phyloP scores from a whole-genome alignment of 192 early-diverging fungal species.

The Coemansia biformis region DNA sequence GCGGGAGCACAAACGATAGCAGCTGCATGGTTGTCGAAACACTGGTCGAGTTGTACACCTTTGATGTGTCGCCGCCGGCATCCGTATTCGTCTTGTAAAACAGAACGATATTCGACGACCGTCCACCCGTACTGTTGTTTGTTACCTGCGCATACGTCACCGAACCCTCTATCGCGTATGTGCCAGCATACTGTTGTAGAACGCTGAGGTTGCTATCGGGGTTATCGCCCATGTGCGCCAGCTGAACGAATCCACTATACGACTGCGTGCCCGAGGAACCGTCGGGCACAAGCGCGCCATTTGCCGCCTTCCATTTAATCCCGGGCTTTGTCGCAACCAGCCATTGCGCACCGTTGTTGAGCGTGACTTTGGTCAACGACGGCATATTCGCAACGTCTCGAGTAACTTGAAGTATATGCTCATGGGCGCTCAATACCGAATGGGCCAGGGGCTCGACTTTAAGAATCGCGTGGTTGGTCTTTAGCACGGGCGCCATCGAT shows the following conservation, averaged over 20 bases:
- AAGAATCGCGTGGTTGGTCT: slow-evolving; percentile 45
- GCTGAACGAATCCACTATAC: slow-evolving; percentile 47
- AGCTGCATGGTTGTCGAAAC: slow-evolving; percentile 28
- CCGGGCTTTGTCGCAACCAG: slow-evolving; percentile 39
- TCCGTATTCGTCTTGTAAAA: slow-evolving; percentile 45
- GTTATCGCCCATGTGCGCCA: slow-evolving; percentile 47
- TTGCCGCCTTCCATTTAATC: slow-evolving; percentile 18
- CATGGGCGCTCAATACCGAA: slow-evolving; percentile 18
- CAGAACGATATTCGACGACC: slow-evolving; percentile 28
- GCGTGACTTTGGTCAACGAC: slow-evolving; percentile 32
- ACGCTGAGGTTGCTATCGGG: slow-evolving; percentile 29
- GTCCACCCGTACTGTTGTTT: slow-evolving; percentile 15
- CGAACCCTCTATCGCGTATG: slow-evolving; percentile 43
- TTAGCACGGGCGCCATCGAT: slow-evolving; percentile 21
- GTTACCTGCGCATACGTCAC: slow-evolving; percentile 45
- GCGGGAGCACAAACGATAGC: slow-evolving; percentile 46
- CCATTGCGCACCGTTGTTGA: slow-evolving; percentile 51
- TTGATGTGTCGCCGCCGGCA: slow-evolving; percentile 11
- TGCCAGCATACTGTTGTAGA: slow-evolving; percentile 45
- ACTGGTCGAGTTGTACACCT: slow-evolving; percentile 5
- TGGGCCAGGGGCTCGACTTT: slow-evolving; percentile 15
- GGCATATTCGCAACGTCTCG: slow-evolving; percentile 19
- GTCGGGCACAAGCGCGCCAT: no score
- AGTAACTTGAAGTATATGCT: background rate
- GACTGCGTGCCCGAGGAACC: background rate